phyloP scores from a whole-genome alignment of 805 yeast genomes.

The Sugiyamaella lignohabitans region DNA sequence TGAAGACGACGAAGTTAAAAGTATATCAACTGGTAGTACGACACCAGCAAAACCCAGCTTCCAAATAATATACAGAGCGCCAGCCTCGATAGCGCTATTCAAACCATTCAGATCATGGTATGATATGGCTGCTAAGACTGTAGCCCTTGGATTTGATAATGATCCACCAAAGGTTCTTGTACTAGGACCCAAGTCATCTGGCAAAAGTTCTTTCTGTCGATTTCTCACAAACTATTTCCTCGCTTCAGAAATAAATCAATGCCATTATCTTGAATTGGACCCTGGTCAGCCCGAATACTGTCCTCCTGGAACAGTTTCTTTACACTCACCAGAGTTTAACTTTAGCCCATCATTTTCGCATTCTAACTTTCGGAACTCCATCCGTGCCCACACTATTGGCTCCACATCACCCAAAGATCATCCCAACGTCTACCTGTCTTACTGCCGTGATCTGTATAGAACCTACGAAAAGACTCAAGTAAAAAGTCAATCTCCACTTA shows the following conservation, averaged over 20 bases:
- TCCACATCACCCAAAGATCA: conserved; percentile 60
- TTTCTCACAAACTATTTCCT: conserved; percentile 47
- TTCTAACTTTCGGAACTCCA: conserved; percentile 20
- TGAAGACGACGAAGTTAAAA: too few species aligned
- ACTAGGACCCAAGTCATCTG: conserved; percentile 68
- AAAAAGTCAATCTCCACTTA: conserved; percentile 31
- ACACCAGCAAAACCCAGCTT: too few species aligned
- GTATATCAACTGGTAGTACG: too few species aligned
- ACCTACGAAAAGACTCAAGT: conserved; percentile 21
- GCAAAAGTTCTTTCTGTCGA: conserved; percentile 69
- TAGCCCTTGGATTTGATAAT: not conserved
- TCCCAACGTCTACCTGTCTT: conserved; percentile 49
- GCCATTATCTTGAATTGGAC: conserved; percentile 66
- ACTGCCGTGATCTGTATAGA: conserved; percentile 38
- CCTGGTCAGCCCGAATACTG: conserved; percentile 86
- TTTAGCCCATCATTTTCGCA: conserved; percentile 38
- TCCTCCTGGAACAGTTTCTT: conserved; percentile 62
- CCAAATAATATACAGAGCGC: not conserved
- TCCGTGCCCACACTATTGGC: conserved; percentile 46
- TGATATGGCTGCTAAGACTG: conserved; percentile 9
- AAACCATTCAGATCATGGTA: conserved; percentile 22
- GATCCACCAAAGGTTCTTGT: conserved; percentile 36
- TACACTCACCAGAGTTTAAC: conserved; percentile 36
- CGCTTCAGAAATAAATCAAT: conserved; percentile 25
- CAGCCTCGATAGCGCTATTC: conserved; percentile 7